phyloP scores from a whole-genome alignment of 768 basidiomycete genomes.

The Phlebiopsis gigantea region DNA sequence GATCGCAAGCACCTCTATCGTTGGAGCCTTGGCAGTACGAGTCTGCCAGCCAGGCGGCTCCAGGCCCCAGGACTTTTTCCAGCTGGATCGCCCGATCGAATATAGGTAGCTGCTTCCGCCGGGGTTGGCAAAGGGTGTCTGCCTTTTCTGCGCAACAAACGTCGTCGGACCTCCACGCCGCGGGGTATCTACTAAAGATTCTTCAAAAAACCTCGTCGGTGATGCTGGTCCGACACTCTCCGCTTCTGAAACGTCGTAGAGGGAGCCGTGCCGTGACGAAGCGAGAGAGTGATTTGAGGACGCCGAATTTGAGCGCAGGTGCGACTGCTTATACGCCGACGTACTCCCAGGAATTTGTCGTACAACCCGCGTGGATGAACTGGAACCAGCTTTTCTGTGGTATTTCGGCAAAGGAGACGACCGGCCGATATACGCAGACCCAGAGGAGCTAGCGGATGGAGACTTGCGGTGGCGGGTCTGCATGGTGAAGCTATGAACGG shows the following conservation, averaged over 20 bases:
- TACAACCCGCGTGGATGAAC: slow-evolving; percentile 78
- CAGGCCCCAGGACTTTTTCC: slow-evolving; percentile 87
- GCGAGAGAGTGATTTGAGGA: slow-evolving; percentile 73
- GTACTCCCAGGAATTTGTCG: slow-evolving; percentile 44
- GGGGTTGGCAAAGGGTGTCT: slow-evolving; percentile 66
- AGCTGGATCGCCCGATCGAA: slow-evolving; percentile 62
- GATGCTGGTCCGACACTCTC: slow-evolving; percentile 62
- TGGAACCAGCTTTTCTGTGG: slow-evolving; percentile 76
- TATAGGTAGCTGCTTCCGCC: slow-evolving; percentile 31
- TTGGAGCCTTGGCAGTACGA: slow-evolving; percentile 50
- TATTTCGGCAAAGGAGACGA: slow-evolving; percentile 78
- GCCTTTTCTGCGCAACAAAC: slow-evolving; percentile 79
- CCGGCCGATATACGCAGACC: slow-evolving; percentile 49
- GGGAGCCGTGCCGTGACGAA: slow-evolving; percentile 75
- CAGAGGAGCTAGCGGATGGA: slow-evolving; percentile 72
- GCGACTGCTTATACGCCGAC: slow-evolving; percentile 27
- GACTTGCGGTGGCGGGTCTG: slow-evolving; percentile 66
- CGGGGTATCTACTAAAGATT: slow-evolving; percentile 44
- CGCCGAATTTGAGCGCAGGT: slow-evolving; percentile 71
- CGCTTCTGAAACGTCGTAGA: slow-evolving; percentile 68
- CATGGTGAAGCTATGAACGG: slow-evolving; percentile 68
- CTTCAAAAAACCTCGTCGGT: slow-evolving; percentile 50
- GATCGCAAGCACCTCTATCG: slow-evolving; percentile 70
- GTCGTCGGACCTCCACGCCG: slow-evolving; percentile 42
- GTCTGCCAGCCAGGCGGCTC: slow-evolving; percentile 84